Evolutionary conservation across 2,329 filamentous ascomycete genomes (phyloP).

Genomic region (Scytalidium lignicola): DNA sequence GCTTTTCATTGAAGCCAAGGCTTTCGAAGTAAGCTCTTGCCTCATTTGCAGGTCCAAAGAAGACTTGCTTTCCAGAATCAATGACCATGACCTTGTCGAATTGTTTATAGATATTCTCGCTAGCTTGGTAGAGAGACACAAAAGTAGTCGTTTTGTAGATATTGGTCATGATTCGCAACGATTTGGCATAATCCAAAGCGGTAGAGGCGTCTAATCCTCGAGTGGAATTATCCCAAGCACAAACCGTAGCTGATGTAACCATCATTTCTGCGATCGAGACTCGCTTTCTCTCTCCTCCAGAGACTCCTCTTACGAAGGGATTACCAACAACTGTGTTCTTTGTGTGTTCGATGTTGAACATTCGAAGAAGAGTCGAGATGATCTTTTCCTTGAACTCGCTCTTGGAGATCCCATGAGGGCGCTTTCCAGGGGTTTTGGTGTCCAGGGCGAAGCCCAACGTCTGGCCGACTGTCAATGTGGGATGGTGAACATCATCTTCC

Average conservation of each 20-base stretch:
- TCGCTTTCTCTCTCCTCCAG: constrained; percentile 73
- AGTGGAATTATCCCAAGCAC: constrained; percentile 73
- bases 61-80: constrained; percentile 69
- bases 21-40: constrained; percentile 71
- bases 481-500: constrained; percentile 78
- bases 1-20: constrained; percentile 69
- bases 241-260: constrained; percentile 65
- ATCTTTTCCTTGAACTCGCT: constrained; percentile 72
- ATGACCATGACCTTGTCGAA: constrained; percentile 86
- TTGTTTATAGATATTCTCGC: constrained; percentile 71
- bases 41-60: constrained; percentile 63
- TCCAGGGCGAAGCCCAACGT: constrained; percentile 82
- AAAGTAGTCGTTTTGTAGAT: constrained; percentile 81
- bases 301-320: constrained; percentile 73
- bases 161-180: constrained; percentile 74
- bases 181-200: constrained; percentile 62
- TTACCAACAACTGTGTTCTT: constrained; percentile 81
- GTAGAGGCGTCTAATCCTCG: constrained; percentile 65
- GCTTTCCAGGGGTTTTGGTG: constrained; percentile 77
- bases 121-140: constrained; percentile 81
- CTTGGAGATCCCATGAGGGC: constrained; percentile 68
- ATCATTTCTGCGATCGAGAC: constrained; percentile 82
- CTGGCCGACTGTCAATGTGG: constrained; percentile 81
- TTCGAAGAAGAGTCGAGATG: constrained; percentile 70
- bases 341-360: constrained; percentile 93